Conservation (phyloP, 2,329 filamentous ascomycete genomes). For the Tothia fuscella region DNA sequence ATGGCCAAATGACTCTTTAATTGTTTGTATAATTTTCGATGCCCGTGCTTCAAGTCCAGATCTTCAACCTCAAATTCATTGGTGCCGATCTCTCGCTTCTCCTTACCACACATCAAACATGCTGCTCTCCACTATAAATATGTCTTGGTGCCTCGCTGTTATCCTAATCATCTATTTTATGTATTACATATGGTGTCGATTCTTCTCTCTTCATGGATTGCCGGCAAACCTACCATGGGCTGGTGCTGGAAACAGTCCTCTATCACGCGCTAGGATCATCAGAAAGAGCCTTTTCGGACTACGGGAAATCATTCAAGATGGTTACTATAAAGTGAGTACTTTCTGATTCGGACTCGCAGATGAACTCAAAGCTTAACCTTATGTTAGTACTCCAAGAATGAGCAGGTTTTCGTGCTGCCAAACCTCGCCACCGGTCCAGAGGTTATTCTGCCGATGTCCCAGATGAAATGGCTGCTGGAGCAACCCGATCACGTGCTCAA, state of each 20-base stretch:
- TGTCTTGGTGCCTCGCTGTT: not conserved
- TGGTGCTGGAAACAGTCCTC: not conserved
- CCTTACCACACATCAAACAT: not conserved
- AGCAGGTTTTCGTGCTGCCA: constrained; percentile 5
- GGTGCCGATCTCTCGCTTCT: not conserved
- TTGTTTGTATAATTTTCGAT: too few species aligned
- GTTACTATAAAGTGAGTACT: constrained; percentile 5
- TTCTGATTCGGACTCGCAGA: not conserved
- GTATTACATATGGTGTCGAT: constrained; percentile 9
- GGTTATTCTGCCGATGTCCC: constrained; percentile 23
- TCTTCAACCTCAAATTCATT: not conserved
- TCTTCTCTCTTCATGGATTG: constrained; percentile 10
- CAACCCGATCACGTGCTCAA: constrained; percentile 30
- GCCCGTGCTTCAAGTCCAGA: not conserved
- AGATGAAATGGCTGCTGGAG: constrained; percentile 30
- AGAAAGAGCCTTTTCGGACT: constrained; percentile 9
- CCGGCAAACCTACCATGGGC: constrained; percentile 10
- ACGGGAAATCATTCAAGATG: constrained; percentile 6
- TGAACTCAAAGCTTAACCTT: too few species aligned
- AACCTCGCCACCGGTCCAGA: constrained; percentile 15
- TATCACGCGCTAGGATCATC: constrained; percentile 1
- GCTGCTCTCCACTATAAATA: not conserved
- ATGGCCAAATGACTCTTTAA: too few species aligned
- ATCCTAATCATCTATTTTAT: not conserved
- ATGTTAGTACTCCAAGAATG: constrained; percentile 8